A percentile compares a stretch with the other conserved stretches of the same genome.
phyloP scores from a whole-genome alignment of 495 filamentous ascomycete species.

The Lichina pygmaea region DNA sequence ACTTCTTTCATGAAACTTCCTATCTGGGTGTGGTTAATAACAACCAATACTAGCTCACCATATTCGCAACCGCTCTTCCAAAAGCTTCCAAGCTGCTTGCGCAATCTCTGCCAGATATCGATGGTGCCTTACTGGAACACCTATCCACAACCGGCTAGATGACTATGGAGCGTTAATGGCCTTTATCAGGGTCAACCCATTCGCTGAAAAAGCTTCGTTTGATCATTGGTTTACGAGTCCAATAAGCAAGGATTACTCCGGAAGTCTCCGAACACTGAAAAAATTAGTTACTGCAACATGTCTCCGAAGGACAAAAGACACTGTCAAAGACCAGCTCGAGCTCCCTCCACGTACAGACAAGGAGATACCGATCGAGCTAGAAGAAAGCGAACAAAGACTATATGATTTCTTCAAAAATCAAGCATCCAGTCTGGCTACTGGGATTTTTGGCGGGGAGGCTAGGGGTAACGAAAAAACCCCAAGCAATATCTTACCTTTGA shows the following conservation, averaged over 20 bases:
- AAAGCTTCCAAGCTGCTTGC: constrained; percentile 1
- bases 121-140: constrained; percentile 1
- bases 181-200: background rate
- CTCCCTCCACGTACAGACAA: constrained; percentile 5
- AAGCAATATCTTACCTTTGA: constrained; percentile 9
- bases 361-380: constrained; percentile 5
- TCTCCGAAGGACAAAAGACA: constrained; percentile 8
- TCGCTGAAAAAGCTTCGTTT: background rate
- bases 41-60: constrained; percentile 1
- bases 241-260: constrained; percentile 2
- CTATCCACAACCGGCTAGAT: background rate
- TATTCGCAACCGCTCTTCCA: constrained; percentile 3
- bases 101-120: background rate
- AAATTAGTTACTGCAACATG: constrained; percentile 8
- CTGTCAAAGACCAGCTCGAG: background rate
- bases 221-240: constrained; percentile 4
- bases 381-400: constrained; percentile 4
- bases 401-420: constrained; percentile 7
- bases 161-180: background rate
- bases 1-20: background rate
- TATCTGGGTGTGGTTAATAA: background rate
- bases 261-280: constrained; percentile 5
- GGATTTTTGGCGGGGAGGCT: background rate
- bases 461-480: background rate
- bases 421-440: background rate